A percentile compares a stretch with the other conserved stretches of the same genome.
These are phyloP conservation scores for Aegilops sharonensis DNA, from an alignment of 176 grass and related monocot species.

Conservation along the genomic window DNA sequence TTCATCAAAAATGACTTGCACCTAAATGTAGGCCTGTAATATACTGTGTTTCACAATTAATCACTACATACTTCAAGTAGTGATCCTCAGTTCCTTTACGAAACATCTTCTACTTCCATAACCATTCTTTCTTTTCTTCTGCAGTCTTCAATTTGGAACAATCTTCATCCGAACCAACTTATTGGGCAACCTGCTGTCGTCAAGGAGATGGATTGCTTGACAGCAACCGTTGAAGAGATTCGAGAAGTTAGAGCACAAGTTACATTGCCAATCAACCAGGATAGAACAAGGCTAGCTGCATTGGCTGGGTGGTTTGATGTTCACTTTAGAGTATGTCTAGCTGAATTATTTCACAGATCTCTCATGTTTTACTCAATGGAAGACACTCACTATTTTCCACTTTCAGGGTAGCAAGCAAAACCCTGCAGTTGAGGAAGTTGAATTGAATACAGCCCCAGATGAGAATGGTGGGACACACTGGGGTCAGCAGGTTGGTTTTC, in stretches of 20 bases:
- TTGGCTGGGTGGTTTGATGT: slow-evolving; percentile 99
- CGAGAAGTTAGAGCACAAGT: slow-evolving; percentile 60
- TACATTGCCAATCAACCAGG: slow-evolving; percentile 53
- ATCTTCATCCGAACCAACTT: slow-evolving; percentile 90
- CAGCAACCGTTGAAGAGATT: slow-evolving; percentile 85
- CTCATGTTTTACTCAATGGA: slow-evolving; percentile 1
- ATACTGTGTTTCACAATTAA: not conserved
- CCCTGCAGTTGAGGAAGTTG: slow-evolving; percentile 65
- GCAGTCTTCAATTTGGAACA: slow-evolving; percentile 90
- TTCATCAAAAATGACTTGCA: not conserved
- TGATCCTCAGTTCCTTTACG: not conserved
- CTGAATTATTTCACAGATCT: not conserved
- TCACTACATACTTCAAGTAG: not conserved
- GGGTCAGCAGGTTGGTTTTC: slow-evolving; percentile 86
- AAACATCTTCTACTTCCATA: not conserved
- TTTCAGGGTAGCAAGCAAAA: slow-evolving; percentile 68
- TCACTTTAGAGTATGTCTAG: slow-evolving; percentile 77
- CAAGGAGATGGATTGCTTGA: slow-evolving; percentile 96
- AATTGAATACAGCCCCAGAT: slow-evolving; percentile 85
- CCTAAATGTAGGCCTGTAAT: not conserved
- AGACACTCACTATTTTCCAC: slow-evolving; percentile 4
- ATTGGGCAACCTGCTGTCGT: slow-evolving; percentile 71
- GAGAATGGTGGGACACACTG: slow-evolving; percentile 73
- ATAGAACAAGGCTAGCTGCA: slow-evolving; percentile 66
- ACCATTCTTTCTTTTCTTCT: slow-evolving; percentile 20